These are phyloP conservation scores for Sanghuangporus baumii DNA, from an alignment of 1,284 basidiomycete genomes.

Conservation along the genomic window DNA sequence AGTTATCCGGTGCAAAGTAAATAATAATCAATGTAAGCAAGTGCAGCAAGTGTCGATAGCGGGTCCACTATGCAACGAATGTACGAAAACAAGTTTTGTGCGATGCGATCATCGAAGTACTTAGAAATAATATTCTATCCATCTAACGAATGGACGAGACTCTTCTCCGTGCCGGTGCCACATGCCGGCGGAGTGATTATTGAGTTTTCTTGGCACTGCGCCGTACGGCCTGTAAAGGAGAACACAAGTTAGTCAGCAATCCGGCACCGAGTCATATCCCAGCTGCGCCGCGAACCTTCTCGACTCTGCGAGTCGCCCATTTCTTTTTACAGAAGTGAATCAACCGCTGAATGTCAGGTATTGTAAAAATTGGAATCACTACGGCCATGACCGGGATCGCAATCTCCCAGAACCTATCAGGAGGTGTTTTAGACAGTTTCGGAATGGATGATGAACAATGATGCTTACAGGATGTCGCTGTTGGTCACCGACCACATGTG, in stretches of 20 bases:
- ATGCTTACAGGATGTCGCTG: constrained; percentile 47
- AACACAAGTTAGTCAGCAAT: neutral
- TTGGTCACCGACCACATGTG: constrained; percentile 46
- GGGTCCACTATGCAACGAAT: neutral
- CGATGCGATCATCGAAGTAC: too few species aligned
- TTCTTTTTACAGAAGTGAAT: constrained; percentile 42
- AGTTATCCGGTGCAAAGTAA: neutral
- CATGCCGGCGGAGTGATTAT: neutral
- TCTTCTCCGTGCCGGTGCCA: too few species aligned
- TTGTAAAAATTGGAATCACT: constrained; percentile 51
- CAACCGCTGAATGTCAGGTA: constrained; percentile 43
- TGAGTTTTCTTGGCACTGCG: constrained; percentile 1
- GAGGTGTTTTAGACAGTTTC: neutral
- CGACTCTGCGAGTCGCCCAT: constrained; percentile 24
- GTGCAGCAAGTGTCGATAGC: neutral
- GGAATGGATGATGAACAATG: constrained; percentile 5
- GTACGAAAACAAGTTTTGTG: neutral
- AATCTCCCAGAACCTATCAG: constrained; percentile 59
- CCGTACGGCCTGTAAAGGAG: neutral
- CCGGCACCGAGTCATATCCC: too few species aligned
- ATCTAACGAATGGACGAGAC: too few species aligned
- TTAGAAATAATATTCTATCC: too few species aligned
- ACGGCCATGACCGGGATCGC: constrained; percentile 55
- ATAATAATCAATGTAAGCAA: neutral
- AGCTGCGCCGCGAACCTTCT: constrained; percentile 22